Percentiles rank a stretch among this genome's conserved stretches.
phyloP scores from a whole-genome alignment of 768 basidiomycete species.

The Termitomyces sp. region DNA sequence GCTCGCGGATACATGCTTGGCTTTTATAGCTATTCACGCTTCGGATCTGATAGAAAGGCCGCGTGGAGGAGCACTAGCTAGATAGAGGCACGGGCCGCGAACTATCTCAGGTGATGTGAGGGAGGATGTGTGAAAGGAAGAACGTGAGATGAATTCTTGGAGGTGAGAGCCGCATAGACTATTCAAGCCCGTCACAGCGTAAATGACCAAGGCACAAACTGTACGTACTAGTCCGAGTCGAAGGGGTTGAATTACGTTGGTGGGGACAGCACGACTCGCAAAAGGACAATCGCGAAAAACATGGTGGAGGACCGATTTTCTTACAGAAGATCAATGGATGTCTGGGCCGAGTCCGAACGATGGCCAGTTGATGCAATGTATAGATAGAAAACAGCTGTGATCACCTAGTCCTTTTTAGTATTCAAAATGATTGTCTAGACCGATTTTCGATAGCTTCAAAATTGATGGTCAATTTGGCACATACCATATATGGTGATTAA shows the following conservation, averaged over 20 bases:
- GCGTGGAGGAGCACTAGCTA: not conserved
- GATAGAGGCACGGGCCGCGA: not conserved
- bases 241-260: no score
- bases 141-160: not conserved
- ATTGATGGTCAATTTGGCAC: not conserved
- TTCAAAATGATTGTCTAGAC: no score
- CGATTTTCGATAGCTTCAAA: no score
- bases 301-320: not conserved
- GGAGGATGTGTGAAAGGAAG: not conserved
- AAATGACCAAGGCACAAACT: not conserved
- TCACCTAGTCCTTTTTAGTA: no score
- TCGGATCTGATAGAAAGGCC: not conserved
- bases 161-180: not conserved
- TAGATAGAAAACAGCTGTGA: no score
- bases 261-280: not conserved
- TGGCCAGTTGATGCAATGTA: no score
- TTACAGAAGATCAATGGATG: not conserved
- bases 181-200: not conserved
- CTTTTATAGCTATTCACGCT: not conserved
- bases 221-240: not conserved
- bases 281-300: not conserved
- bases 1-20: not conserved
- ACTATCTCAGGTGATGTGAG: not conserved
- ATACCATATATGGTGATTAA: not conserved
- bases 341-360: no score